A percentile compares a stretch with the other conserved stretches of the same genome.
phyloP scores from a whole-genome alignment of 208 protist genomes.

The Trypanosoma grayi region DNA sequence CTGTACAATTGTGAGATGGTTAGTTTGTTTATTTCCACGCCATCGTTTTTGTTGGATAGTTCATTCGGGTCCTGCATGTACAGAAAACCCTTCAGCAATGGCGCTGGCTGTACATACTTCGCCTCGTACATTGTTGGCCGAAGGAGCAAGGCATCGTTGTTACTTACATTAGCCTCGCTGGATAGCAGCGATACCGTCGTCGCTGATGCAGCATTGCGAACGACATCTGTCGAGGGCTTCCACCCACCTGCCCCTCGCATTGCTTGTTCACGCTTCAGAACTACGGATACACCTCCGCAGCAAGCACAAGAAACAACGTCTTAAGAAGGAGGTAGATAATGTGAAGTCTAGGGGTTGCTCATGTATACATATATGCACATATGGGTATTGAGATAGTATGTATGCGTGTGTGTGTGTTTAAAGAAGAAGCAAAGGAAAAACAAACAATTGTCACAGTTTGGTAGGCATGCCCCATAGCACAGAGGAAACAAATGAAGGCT shows the following conservation, averaged over 20 bases:
- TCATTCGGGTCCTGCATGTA: slow-evolving; percentile 64
- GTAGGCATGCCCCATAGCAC: no score
- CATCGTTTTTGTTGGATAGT: slow-evolving; percentile 23
- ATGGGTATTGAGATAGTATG: no score
- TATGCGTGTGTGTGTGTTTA: no score
- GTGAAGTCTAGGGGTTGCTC: no score
- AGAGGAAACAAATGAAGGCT: no score
- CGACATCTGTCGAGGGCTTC: background rate
- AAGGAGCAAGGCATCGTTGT: slow-evolving; percentile 44
- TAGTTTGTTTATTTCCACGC: slow-evolving; percentile 39
- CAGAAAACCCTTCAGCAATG: slow-evolving; percentile 53
- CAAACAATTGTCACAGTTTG: no score
- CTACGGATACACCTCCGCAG: no score
- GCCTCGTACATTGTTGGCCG: slow-evolving; percentile 70
- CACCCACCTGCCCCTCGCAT: background rate
- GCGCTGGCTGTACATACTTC: slow-evolving; percentile 40
- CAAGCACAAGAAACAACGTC: background rate
- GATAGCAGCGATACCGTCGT: slow-evolving; percentile 36
- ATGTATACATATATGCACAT: background rate
- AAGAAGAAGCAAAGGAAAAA: no score
- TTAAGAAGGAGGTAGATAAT: no score
- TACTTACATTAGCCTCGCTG: slow-evolving; percentile 33
- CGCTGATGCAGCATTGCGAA: background rate
- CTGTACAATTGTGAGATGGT: slow-evolving; percentile 68
- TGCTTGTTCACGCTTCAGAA: background rate